A percentile compares a stretch with the other conserved stretches of the same genome.
Conservation (phyloP, 139 green algal species). For the Zygnema circumcarinatum region DNA sequence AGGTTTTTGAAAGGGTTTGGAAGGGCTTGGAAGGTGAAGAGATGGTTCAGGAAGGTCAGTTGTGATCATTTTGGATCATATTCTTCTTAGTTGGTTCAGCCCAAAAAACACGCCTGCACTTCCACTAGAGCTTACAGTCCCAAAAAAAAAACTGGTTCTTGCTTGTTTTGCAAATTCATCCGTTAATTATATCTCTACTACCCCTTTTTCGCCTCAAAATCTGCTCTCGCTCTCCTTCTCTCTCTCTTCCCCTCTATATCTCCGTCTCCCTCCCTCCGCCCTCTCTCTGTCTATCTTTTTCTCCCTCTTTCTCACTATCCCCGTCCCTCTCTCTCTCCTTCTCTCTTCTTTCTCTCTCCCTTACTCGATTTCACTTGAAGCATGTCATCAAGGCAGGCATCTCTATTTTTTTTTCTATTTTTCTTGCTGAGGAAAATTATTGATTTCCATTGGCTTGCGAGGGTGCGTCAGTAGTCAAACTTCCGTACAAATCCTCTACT, state of each 20-base stretch:
- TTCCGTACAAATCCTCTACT: too few relatives aligned
- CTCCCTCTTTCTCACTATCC: not conserved
- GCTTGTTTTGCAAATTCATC: not conserved
- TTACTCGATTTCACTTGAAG: too few relatives aligned
- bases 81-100: not conserved
- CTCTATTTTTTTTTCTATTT: too few relatives aligned
- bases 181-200: not conserved
- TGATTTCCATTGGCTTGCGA: too few relatives aligned
- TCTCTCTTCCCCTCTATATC: not conserved
- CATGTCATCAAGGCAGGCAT: too few relatives aligned
- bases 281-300: not conserved
- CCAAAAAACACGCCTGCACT: not conserved
- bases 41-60: too few relatives aligned
- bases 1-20: not conserved
- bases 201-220: not conserved
- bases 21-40: not conserved
- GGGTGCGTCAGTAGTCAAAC: too few relatives aligned
- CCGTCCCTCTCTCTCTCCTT: not conserved
- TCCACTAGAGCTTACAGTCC: not conserved
- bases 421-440: too few relatives aligned
- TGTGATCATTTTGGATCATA: not conserved
- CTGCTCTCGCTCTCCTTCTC: not conserved
- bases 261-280: not conserved
- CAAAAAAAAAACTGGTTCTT: not conserved
- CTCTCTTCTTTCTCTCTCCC: too few relatives aligned